These are phyloP conservation scores for Plicaturopsis crispa DNA, from an alignment of 768 basidiomycete genomes.

Conservation along the genomic window DNA sequence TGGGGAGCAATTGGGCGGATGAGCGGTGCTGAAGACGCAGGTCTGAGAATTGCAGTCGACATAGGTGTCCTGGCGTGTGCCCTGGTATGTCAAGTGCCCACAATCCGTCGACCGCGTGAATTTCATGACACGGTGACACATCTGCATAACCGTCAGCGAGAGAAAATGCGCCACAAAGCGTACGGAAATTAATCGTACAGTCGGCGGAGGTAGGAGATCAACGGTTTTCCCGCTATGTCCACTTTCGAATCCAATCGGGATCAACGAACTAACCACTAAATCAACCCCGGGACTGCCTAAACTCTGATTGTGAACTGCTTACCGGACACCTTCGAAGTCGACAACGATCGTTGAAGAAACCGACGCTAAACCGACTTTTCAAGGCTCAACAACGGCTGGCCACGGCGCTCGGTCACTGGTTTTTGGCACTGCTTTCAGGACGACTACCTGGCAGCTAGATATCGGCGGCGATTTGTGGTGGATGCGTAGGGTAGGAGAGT, in stretches of 20 bases:
- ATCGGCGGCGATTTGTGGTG: neutral
- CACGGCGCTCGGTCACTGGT: too few relatives aligned
- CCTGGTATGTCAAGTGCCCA: constrained; percentile 42
- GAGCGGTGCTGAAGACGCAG: constrained; percentile 42
- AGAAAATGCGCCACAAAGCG: constrained; percentile 6
- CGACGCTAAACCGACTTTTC: too few relatives aligned
- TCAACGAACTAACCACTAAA: too few relatives aligned
- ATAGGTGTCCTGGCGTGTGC: constrained; percentile 29
- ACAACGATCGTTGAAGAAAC: constrained; percentile 4
- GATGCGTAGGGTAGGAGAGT: neutral
- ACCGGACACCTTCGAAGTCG: neutral
- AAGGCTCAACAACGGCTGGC: too few relatives aligned
- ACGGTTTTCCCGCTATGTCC: constrained; percentile 8
- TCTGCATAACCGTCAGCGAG: constrained; percentile 16
- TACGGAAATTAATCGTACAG: constrained; percentile 10
- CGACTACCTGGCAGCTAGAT: too few relatives aligned
- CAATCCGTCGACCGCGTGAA: constrained; percentile 45
- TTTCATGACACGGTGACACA: constrained; percentile 61
- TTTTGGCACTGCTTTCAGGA: too few relatives aligned
- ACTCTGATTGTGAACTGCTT: too few relatives aligned
- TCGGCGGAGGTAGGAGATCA: constrained; percentile 27
- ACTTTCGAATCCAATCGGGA: constrained; percentile 3
- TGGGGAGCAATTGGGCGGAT: constrained; percentile 39
- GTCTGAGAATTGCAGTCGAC: constrained; percentile 42
- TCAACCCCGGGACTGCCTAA: too few relatives aligned